Evolutionary conservation across 2,329 filamentous ascomycete genomes (phyloP).

Genomic region (Clarireedia homoeocarpa): DNA sequence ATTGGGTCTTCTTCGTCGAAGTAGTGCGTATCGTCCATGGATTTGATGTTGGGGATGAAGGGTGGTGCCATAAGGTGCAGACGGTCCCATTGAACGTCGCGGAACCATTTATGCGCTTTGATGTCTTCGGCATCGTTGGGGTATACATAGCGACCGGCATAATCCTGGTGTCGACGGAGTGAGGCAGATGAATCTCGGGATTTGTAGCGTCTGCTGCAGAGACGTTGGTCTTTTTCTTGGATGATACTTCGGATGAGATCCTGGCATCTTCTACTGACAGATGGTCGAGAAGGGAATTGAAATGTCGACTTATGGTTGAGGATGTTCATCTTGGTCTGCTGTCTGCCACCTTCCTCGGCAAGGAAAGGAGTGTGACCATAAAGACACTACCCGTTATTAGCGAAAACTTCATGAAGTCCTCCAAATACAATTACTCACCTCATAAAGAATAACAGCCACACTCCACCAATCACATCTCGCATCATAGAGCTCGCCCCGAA

Average conservation of each 20-base stretch:
- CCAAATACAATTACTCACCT: constrained; percentile 38
- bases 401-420: neutral
- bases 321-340: constrained; percentile 81
- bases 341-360: constrained; percentile 61
- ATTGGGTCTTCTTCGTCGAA: constrained; percentile 79
- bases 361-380: constrained; percentile 90
- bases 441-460: constrained; percentile 86
- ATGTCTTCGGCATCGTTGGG: constrained; percentile 82
- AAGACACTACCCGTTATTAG: constrained; percentile 50
- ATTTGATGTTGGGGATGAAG: constrained; percentile 66
- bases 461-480: constrained; percentile 97
- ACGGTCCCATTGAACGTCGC: constrained; percentile 67
- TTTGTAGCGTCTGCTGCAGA: constrained; percentile 70
- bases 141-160: constrained; percentile 61
- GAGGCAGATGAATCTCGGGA: constrained; percentile 46
- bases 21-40: constrained; percentile 72
- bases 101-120: constrained; percentile 83
- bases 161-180: constrained; percentile 27
- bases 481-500: constrained; percentile 75
- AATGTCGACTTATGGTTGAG: constrained; percentile 64
- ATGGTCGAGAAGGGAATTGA: constrained; percentile 57
- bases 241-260: constrained; percentile 69
- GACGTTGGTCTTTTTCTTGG: constrained; percentile 63
- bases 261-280: constrained; percentile 63
- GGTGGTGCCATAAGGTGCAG: constrained; percentile 66